Base-by-base conservation (phyloP, 139 green algal species). In the Chlamydomonas applanata region DNA sequence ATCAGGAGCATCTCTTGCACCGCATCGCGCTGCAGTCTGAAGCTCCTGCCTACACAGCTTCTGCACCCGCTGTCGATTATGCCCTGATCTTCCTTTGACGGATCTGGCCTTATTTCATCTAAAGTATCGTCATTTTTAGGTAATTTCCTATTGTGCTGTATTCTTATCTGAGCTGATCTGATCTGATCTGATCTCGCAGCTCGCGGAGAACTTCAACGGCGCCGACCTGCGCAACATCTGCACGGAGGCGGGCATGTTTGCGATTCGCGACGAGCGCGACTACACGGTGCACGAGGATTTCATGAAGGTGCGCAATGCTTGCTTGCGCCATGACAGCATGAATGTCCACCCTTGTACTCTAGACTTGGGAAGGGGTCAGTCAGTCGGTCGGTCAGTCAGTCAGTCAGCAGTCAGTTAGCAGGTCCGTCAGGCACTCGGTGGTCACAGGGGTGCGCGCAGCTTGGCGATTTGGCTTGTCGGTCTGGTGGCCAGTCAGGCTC, bases 161-260 rank as follows among this genome's bases (percentile, higher is more conserved):
- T 49, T 49, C 40, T 11, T 49, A 49, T 11, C 40, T 49, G 40
- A 49, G 7, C 11, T 49, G 40, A n/a, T 49, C 40, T 11, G 7
- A 49, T 11, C 40, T 49, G 40, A 49, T 11, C 11, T 49, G 40
- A n/a, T n/a, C 40, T 9, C 72, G 57, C 65, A 81, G 59, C 75
- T 81, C 36, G 75, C 54, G 16, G 75, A 81, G 27, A 75, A 75
- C 78, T 99, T 99, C 88, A 99, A 99, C 79, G 96, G 94, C 1
- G 96, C 96, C 22, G 96, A 99, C 79, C 81, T 99, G 88, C 90
- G 96, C 66, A 99, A 99, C 83, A 91, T 99, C 29, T 99, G 96
- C 88, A 99, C 96, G 25, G 96, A 98, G 87, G 95, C 94, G 13
- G 96, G 95, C 71, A 88, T 88, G 83, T 98, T 99, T 89, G 96